Conservation (phyloP, 768 basidiomycete species). For the Favolaschia claudopus region DNA sequence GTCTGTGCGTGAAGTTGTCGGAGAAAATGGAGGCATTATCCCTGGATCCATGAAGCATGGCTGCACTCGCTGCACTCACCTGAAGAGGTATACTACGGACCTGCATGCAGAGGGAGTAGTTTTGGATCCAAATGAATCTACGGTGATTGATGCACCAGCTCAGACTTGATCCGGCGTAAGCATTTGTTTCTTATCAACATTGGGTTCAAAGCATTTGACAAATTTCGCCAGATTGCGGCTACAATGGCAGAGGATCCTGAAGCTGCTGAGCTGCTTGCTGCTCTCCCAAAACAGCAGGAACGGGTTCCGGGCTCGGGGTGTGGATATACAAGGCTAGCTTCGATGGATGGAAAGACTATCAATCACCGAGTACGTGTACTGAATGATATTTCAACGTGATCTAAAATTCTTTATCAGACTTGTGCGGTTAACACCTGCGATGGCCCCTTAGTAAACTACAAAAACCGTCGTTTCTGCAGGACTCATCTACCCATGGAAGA, state of each 20-base stretch:
- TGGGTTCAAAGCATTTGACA: neutral
- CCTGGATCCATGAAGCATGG: slow-evolving; percentile 3
- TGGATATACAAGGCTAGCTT: slow-evolving; percentile 35
- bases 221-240: neutral
- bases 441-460: slow-evolving; percentile 34
- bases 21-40: slow-evolving; percentile 24
- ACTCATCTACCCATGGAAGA: slow-evolving; percentile 24
- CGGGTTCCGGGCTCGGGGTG: slow-evolving; percentile 7
- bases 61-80: slow-evolving; percentile 10
- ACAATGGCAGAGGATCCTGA: neutral
- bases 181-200: neutral
- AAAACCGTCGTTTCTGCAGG: slow-evolving; percentile 38
- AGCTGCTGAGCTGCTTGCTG: neutral
- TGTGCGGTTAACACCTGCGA: slow-evolving; percentile 32
- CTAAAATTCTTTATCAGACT: slow-evolving; percentile 18
- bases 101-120: neutral
- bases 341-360: slow-evolving; percentile 43
- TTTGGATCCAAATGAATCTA: neutral
- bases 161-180: neutral
- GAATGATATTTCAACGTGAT: neutral
- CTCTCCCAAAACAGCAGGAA: slow-evolving; percentile 13
- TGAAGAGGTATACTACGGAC: neutral
- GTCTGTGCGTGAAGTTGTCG: slow-evolving; percentile 22
- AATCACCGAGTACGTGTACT: slow-evolving; percentile 31
- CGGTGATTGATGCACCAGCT: neutral